Conservation (phyloP, 2,329 filamentous ascomycete genomes). For the Zalaria sp. region DNA sequence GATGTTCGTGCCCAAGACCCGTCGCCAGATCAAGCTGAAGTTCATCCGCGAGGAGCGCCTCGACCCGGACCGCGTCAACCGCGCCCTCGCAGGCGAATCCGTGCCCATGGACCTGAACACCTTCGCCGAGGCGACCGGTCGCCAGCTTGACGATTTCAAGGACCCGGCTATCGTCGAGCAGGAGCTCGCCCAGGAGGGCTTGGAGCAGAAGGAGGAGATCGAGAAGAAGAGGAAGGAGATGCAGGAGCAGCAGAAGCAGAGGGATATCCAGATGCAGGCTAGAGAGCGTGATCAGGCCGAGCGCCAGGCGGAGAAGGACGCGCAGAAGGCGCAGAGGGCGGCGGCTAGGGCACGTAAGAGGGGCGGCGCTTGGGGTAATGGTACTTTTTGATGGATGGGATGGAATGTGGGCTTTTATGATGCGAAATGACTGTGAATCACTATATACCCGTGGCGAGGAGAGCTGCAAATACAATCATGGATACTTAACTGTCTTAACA, state of each 20-base stretch:
- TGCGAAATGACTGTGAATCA: too few relatives aligned
- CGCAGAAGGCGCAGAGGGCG: slow-evolving; percentile 16
- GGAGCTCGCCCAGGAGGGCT: slow-evolving; percentile 16
- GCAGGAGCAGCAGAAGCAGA: slow-evolving; percentile 18
- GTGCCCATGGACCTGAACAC: slow-evolving; percentile 25
- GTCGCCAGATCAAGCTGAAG: slow-evolving; percentile 67
- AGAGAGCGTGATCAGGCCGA: slow-evolving; percentile 16
- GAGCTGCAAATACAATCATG: too few relatives aligned
- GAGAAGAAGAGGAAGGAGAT: slow-evolving; percentile 19
- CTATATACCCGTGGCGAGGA: too few relatives aligned
- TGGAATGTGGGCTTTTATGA: too few relatives aligned
- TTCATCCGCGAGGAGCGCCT: slow-evolving; percentile 66
- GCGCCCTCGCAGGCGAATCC: slow-evolving; percentile 38
- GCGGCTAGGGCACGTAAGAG: slow-evolving; percentile 9
- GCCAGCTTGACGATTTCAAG: slow-evolving; percentile 22
- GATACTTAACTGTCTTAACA: too few relatives aligned
- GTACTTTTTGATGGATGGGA: slow-evolving; percentile 6
- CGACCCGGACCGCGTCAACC: slow-evolving; percentile 48
- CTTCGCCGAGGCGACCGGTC: slow-evolving; percentile 24
- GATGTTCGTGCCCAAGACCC: slow-evolving; percentile 58
- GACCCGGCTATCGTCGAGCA: slow-evolving; percentile 20
- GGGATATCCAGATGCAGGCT: slow-evolving; percentile 16
- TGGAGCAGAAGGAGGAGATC: slow-evolving; percentile 18
- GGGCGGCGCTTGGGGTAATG: slow-evolving; percentile 10
- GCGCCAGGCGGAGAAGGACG: slow-evolving; percentile 13